These are phyloP conservation scores for Fragaria iinumae DNA, from an alignment of 306 rosid genomes.

Conservation along the genomic window DNA sequence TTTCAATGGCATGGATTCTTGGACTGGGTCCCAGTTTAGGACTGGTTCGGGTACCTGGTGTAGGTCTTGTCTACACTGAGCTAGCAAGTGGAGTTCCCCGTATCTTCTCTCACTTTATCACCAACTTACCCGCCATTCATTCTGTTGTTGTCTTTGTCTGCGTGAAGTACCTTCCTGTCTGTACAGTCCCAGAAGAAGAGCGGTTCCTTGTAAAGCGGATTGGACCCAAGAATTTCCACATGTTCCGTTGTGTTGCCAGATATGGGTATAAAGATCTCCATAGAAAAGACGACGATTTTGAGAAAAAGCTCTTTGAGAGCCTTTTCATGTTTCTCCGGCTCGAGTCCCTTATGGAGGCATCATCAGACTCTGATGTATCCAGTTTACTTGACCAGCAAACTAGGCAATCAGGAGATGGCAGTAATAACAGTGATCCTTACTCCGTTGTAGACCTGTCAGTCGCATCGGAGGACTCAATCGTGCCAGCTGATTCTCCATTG, in stretches of 20 bases:
- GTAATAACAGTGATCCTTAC: conserved; percentile 32
- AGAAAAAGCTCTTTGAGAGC: conserved; percentile 80
- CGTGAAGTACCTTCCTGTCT: conserved; percentile 93
- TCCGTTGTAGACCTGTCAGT: conserved; percentile 43
- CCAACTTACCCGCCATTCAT: conserved; percentile 94
- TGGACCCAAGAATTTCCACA: conserved; percentile 83
- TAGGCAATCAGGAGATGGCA: conserved; percentile 40
- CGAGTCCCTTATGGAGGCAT: conserved; percentile 93
- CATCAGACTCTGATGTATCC: conserved; percentile 80
- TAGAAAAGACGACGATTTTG: conserved; percentile 76
- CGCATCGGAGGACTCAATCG: conserved; percentile 67
- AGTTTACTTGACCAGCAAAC: conserved; percentile 60
- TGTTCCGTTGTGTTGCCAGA: conserved; percentile 89
- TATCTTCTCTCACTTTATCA: conserved; percentile 93
- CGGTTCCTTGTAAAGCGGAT: conserved; percentile 86
- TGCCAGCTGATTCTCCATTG: conserved; percentile 52
- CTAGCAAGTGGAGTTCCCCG: conserved; percentile 92
- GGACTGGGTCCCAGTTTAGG: conserved; percentile 98
- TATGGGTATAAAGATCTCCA: conserved; percentile 89
- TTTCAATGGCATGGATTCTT: conserved; percentile 98
- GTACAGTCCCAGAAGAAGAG: conserved; percentile 92
- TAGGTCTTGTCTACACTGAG: conserved; percentile 92
- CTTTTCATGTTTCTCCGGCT: conserved; percentile 66
- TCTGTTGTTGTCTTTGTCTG: conserved; percentile 87
- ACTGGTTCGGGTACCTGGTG: conserved; percentile 90